These are phyloP conservation scores for Diatrype stigma DNA, from an alignment of 2,329 filamentous ascomycete species.

Conservation along the genomic window DNA sequence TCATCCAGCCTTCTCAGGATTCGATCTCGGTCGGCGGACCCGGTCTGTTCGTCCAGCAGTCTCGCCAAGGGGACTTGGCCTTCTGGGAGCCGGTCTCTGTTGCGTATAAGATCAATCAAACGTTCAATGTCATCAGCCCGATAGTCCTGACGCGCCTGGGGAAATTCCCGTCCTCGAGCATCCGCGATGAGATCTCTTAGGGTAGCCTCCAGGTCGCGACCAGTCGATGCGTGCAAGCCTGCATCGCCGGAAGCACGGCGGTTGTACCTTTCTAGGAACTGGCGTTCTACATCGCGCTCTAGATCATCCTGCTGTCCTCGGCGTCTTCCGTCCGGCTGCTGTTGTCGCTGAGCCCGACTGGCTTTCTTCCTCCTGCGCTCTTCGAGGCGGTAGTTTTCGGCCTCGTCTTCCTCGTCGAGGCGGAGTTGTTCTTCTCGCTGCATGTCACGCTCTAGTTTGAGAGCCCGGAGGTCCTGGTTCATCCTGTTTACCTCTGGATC, in stretches of 20 bases:
- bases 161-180: neutral
- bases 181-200: neutral
- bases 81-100: neutral
- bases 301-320: neutral
- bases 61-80: neutral
- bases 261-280: neutral
- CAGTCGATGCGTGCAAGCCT: neutral
- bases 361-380: neutral
- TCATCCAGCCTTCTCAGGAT: slow-evolving; percentile 2
- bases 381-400: neutral
- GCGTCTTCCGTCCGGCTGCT: neutral
- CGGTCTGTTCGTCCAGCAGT: neutral
- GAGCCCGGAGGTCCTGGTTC: neutral
- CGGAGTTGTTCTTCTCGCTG: neutral
- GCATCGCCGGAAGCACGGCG: neutral
- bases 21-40: neutral
- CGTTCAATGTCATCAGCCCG: neutral
- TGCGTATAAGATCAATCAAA: neutral
- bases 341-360: neutral
- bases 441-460: neutral
- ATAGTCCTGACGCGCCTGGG: neutral
- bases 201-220: neutral
- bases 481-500: slow-evolving; percentile 1
- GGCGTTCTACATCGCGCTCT: slow-evolving; percentile 1
- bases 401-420: neutral